Conservation (phyloP, 75 land plant species). For the Isoetes taiwanensis region DNA sequence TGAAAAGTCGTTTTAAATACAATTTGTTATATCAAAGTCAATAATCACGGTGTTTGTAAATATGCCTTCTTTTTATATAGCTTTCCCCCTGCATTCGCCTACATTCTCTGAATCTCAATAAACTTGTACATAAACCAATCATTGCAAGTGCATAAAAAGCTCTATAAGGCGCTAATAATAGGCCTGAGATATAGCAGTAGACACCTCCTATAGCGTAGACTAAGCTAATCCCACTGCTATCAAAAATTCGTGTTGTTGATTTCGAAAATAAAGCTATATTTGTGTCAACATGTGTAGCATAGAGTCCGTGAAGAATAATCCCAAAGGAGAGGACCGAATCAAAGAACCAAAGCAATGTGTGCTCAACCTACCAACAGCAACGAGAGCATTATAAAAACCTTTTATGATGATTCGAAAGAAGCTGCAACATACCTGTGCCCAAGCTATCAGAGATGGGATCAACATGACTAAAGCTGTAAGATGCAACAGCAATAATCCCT, state of each 20-base stretch:
- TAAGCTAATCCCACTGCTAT: slow-evolving; percentile 33
- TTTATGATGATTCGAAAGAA: not conserved
- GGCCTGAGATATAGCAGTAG: slow-evolving; percentile 46
- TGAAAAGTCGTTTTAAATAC: too few relatives aligned
- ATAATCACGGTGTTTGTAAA: slow-evolving; percentile 62
- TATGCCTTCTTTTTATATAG: slow-evolving; percentile 39
- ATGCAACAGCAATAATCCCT: slow-evolving; percentile 65
- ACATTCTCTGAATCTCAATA: slow-evolving; percentile 27
- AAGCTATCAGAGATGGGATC: slow-evolving; percentile 79
- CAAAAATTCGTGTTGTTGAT: slow-evolving; percentile 16
- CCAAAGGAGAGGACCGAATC: slow-evolving; percentile 71
- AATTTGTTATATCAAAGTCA: too few relatives aligned
- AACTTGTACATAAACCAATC: slow-evolving; percentile 39
- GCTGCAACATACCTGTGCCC: slow-evolving; percentile 56
- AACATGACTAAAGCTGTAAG: slow-evolving; percentile 65
- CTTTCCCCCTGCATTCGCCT: slow-evolving; percentile 39
- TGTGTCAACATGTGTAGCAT: slow-evolving; percentile 31
- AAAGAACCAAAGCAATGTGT: slow-evolving; percentile 52
- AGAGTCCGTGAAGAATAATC: slow-evolving; percentile 64
- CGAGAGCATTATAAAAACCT: not conserved
- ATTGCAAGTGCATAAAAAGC: slow-evolving; percentile 60
- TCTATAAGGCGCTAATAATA: slow-evolving; percentile 60
- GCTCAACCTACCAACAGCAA: slow-evolving; percentile 7
- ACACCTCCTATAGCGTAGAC: slow-evolving; percentile 55
- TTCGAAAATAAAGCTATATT: slow-evolving; percentile 23